Conservation (phyloP, 139 green algal species). For the Astrephomene gubernaculifera region DNA sequence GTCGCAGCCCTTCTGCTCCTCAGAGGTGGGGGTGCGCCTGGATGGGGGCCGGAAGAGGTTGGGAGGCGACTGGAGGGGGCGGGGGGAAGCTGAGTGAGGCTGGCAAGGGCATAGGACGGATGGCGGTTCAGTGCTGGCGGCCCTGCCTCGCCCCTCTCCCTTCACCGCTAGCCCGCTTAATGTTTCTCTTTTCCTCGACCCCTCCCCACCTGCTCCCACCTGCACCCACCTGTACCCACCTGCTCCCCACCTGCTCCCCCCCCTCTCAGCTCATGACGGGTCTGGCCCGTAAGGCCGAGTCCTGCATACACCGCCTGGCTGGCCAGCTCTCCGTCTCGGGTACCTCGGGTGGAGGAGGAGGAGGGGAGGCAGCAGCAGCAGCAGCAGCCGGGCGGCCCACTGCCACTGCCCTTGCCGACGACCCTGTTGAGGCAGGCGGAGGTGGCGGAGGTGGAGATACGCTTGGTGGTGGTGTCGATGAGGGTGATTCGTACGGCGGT, state of each 20-base stretch:
- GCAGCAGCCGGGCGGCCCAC: not conserved
- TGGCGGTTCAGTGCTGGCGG: too few relatives aligned
- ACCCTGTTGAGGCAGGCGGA: not conserved
- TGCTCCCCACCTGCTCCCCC: not conserved
- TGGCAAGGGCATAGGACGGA: too few relatives aligned
- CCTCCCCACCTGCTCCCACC: too few relatives aligned
- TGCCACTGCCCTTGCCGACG: not conserved
- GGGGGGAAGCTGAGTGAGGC: too few relatives aligned
- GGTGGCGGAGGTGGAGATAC: not conserved
- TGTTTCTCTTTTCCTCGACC: too few relatives aligned
- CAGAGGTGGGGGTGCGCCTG: conserved; percentile 60
- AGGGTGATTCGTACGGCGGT: not conserved
- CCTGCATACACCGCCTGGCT: conserved; percentile 47
- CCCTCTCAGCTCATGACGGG: conserved; percentile 63
- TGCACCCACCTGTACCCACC: too few relatives aligned
- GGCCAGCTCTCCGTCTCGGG: conserved; percentile 17
- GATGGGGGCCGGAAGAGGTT: not conserved
- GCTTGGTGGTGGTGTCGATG: not conserved
- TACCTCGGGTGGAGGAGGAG: conserved; percentile 13
- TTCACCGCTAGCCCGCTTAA: too few relatives aligned
- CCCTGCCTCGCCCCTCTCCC: too few relatives aligned
- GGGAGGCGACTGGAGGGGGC: not conserved
- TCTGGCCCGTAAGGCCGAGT: conserved; percentile 66
- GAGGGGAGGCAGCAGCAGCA: not conserved
- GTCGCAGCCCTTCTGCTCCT: conserved; percentile 84